Evolutionary conservation across 495 filamentous ascomycete genomes (phyloP).

Genomic region (Bryoglossum gracile): DNA sequence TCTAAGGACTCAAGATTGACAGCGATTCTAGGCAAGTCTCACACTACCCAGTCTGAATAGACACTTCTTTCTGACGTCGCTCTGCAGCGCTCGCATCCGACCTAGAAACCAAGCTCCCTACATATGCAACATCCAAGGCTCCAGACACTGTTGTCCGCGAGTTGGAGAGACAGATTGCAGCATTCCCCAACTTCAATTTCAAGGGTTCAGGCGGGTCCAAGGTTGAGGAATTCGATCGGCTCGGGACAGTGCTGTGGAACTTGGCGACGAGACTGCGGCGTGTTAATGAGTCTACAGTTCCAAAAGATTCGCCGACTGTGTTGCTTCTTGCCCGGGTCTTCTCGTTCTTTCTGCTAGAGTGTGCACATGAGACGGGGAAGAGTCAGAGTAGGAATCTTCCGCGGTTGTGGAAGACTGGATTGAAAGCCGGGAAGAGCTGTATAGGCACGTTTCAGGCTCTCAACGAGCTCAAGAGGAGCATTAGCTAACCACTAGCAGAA

Average conservation of each 20-base stretch:
- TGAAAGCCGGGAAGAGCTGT: conserved; percentile 60
- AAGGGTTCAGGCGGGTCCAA: conserved; percentile 17
- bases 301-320: conserved; percentile 9
- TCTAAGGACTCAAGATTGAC: conserved; percentile 25
- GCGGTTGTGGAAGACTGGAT: conserved; percentile 55
- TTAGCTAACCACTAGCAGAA: conserved; percentile 23
- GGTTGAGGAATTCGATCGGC: conserved; percentile 41
- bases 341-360: conserved; percentile 62
- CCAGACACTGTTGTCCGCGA: conserved; percentile 29
- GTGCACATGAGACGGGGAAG: conserved; percentile 40
- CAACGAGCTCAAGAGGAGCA: no score
- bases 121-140: conserved; percentile 9
- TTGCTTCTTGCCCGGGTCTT: conserved; percentile 43
- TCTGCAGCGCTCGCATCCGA: conserved; percentile 22
- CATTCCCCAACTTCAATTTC: conserved; percentile 25
- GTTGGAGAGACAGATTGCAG: conserved; percentile 30
- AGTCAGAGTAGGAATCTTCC: conserved; percentile 35
- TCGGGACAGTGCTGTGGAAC: conserved; percentile 61
- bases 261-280: conserved; percentile 46
- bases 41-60: no score
- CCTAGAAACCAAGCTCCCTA: conserved; percentile 21
- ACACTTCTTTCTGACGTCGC: not conserved
- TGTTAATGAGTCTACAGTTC: conserved; percentile 15
- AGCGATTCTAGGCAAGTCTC: conserved; percentile 21
- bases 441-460: conserved; percentile 55